These are phyloP conservation scores for Mucor plumbeus DNA, from an alignment of 371 early-diverging fungal species.

Conservation along the genomic window DNA sequence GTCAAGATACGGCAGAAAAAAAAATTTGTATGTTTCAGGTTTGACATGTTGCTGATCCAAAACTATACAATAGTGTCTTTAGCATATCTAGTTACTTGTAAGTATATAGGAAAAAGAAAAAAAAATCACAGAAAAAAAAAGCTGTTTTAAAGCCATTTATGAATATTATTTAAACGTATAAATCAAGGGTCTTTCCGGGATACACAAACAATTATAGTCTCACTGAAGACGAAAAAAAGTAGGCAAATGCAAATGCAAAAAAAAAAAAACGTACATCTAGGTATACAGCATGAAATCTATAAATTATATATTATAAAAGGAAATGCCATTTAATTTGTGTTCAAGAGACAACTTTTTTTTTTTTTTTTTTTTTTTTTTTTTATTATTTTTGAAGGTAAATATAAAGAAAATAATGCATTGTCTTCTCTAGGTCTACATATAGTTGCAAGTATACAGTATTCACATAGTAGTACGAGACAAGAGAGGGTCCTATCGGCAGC, in stretches of 20 bases:
- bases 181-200: slow-evolving; percentile 3
- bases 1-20: background rate
- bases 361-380: background rate
- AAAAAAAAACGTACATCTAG: too few species aligned
- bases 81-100: too few species aligned
- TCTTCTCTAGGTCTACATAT: background rate
- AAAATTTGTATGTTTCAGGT: background rate
- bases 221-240: too few species aligned
- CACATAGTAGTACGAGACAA: background rate
- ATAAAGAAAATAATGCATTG: background rate
- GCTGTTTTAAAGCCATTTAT: background rate
- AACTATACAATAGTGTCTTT: background rate
- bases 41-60: background rate
- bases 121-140: background rate
- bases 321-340: background rate
- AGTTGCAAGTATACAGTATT: background rate
- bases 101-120: too few species aligned
- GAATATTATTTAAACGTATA: background rate
- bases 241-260: too few species aligned
- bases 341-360: background rate
- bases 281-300: background rate
- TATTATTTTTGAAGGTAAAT: background rate
- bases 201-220: background rate
- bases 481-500: background rate
- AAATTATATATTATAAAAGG: background rate